Evolutionary conservation across 345 rosid genomes (phyloP), one percentile per base, ranked within the genome.

Genomic region (Pseudoturritis turrita): DNA sequence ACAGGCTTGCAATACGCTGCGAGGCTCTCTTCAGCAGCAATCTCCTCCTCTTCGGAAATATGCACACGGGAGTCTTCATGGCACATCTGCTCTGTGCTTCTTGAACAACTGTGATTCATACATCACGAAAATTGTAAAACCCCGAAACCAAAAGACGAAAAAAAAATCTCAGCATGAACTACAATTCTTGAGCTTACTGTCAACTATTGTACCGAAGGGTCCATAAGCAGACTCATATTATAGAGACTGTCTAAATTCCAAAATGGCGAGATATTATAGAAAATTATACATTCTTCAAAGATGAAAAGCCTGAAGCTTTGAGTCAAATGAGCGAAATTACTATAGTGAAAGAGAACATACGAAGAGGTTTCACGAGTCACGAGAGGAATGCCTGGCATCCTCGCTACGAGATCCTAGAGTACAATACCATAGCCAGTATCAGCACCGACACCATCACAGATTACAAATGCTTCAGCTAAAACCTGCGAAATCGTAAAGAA

Each of bases 341-440:
- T 40, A 5, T 5, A 49, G 31, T 8, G 54, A 46, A 53, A 66
- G 67, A 67, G 55, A 64, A 82, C 86, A 15, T 82, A 89, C 98
- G 92, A 83, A 70, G 98, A 84, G 64, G 92, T 76, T 83, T 87
- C 87, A 62, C 88, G 95, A 78, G 85, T 76, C 49, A 83, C 85
- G 70, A 92, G 79, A 80, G 95, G 95, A 75, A 92, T 88, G 86
- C 98, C 92, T 78, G 95, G 98, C 98, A 92, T 92, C 84, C 83
- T 81, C 81, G 73, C 72, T 76, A 83, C 51, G 65, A 60, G 58
- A 61, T 46, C 66, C 70, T 77, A 44, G 52, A 60, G 53, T 45
- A 65, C 28, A 76, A 61, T 69, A 74, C 47, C 92, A 82, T 74
- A 56, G 78, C 82, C 80, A 31, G 12, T 28, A 44, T 62, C 71